phyloP scores from a whole-genome alignment of 2,329 filamentous ascomycete species.

The Botryotinia convoluta region DNA sequence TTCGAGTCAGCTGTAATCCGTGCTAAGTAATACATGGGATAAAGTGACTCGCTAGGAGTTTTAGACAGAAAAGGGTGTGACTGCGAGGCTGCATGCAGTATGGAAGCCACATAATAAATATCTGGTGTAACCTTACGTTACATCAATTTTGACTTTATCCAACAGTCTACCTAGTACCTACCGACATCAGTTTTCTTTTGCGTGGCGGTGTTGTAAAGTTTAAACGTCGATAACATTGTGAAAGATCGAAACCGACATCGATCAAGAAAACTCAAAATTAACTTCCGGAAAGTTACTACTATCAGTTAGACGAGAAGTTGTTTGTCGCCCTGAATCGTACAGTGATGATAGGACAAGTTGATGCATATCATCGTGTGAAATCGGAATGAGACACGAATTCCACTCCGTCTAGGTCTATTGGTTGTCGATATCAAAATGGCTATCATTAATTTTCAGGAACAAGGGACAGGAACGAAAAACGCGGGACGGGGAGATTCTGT shows the following conservation, averaged over 20 bases:
- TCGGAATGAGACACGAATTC: background rate
- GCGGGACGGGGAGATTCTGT: background rate
- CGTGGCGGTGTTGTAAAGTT: background rate
- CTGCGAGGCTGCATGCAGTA: background rate
- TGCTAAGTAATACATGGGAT: background rate
- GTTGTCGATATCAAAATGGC: background rate
- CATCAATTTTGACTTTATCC: background rate
- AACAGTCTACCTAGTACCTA: background rate
- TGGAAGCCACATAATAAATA: background rate
- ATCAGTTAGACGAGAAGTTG: background rate
- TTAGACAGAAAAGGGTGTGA: background rate
- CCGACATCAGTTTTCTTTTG: background rate
- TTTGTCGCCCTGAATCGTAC: background rate
- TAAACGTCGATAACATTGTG: background rate
- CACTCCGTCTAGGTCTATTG: background rate
- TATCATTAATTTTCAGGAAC: background rate
- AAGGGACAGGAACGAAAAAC: background rate
- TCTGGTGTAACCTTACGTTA: background rate
- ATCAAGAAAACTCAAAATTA: background rate
- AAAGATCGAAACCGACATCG: background rate
- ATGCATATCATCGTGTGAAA: background rate
- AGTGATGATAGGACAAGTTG: background rate
- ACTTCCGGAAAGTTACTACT: background rate
- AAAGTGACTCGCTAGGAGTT: background rate
- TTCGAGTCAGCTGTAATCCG: background rate